Percentiles rank a stretch among this genome's conserved stretches.
Evolutionary conservation across 768 basidiomycete genomes (phyloP).

Genomic region (Boletus pseudopeckii): DNA sequence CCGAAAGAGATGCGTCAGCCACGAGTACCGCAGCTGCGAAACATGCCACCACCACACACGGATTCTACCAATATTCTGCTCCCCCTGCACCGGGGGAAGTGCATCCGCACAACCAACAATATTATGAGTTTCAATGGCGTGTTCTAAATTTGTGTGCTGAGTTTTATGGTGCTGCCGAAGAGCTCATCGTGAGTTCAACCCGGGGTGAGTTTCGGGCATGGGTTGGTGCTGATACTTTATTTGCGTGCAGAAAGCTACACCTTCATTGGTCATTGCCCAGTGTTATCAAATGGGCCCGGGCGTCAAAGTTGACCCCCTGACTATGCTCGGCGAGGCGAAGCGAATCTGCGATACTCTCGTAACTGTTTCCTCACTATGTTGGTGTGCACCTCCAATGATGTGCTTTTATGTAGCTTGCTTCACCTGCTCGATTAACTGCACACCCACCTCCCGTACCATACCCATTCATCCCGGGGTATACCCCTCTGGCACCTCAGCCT

Average conservation of each 20-base stretch:
- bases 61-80: slow-evolving; percentile 44
- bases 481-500: slow-evolving; percentile 19
- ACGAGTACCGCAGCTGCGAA: slow-evolving; percentile 24
- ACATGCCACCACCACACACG: slow-evolving; percentile 32
- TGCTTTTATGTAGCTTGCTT: slow-evolving; percentile 53
- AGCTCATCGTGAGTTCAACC: slow-evolving; percentile 62
- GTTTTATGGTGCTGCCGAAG: slow-evolving; percentile 83
- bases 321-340: slow-evolving; percentile 74
- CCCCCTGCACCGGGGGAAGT: slow-evolving; percentile 45
- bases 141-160: slow-evolving; percentile 79
- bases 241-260: slow-evolving; percentile 46
- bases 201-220: slow-evolving; percentile 3
- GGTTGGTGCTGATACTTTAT: slow-evolving; percentile 7
- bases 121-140: slow-evolving; percentile 86
- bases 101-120: slow-evolving; percentile 67
- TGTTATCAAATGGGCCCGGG: slow-evolving; percentile 73
- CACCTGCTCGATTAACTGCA: slow-evolving; percentile 65
- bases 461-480: slow-evolving; percentile 43
- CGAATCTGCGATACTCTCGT: slow-evolving; percentile 75
- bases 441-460: slow-evolving; percentile 63
- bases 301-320: slow-evolving; percentile 68
- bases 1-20: slow-evolving; percentile 23
- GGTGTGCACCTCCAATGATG: slow-evolving; percentile 11
- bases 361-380: slow-evolving; percentile 17
- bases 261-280: slow-evolving; percentile 72